Conservation (phyloP, 2,329 filamentous ascomycete species). For the Colletotrichum sp. region DNA sequence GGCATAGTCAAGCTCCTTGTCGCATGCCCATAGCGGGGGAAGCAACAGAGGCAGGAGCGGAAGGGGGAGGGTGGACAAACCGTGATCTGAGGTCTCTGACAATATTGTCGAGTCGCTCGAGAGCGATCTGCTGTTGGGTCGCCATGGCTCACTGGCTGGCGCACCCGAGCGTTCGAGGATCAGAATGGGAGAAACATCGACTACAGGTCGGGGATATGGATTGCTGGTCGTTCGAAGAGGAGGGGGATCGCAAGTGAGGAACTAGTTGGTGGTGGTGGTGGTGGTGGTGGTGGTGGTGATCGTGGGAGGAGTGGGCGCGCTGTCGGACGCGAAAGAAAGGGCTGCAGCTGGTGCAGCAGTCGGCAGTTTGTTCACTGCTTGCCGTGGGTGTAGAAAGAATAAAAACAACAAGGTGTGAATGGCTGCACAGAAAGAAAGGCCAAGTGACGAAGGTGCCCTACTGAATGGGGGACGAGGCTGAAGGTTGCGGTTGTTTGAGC, state of each 20-base stretch:
- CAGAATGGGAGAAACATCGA: slow-evolving; percentile 11
- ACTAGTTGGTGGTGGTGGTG: neutral
- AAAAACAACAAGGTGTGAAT: neutral
- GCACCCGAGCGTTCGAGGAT: slow-evolving; percentile 15
- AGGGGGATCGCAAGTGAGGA: neutral
- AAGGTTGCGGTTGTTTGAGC: neutral
- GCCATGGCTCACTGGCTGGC: slow-evolving; percentile 35
- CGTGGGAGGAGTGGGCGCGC: neutral
- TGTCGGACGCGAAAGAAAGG: neutral
- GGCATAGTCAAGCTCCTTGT: neutral
- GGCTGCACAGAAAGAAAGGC: neutral
- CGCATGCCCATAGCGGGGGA: neutral
- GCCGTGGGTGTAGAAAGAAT: neutral
- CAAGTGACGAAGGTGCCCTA: neutral
- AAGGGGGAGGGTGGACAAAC: slow-evolving; percentile 37
- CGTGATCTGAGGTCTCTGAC: slow-evolving; percentile 61
- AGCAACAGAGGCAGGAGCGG: neutral
- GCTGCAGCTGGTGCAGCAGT: neutral
- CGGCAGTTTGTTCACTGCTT: neutral
- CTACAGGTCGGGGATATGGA: neutral
- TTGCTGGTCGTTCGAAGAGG: neutral
- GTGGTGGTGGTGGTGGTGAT: neutral
- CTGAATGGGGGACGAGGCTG: neutral
- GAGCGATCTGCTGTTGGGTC: slow-evolving; percentile 55
- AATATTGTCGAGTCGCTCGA: slow-evolving; percentile 60